A percentile compares a stretch with the other conserved stretches of the same genome.
phyloP scores from a whole-genome alignment of 352 stramenopile species.

The Pythium rhizo-oryzae region DNA sequence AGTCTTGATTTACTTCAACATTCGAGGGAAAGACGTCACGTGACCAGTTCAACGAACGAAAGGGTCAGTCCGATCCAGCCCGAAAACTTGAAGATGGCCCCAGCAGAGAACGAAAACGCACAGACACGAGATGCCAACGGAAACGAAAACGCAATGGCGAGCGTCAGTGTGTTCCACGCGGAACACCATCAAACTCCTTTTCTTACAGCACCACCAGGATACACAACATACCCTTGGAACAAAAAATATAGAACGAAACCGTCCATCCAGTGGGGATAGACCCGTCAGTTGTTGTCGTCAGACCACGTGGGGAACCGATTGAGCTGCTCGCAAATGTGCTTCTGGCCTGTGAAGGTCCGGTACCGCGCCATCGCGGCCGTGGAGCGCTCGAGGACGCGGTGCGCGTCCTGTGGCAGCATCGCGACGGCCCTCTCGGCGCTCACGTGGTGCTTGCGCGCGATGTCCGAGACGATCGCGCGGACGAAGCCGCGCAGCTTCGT shows the following conservation, averaged over 20 bases:
- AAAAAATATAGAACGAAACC: too few species aligned
- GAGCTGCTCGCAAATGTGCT: constrained; percentile 23
- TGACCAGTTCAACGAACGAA: constrained; percentile 12
- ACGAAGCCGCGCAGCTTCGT: constrained; percentile 8
- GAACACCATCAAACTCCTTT: too few species aligned
- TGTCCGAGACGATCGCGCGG: not conserved
- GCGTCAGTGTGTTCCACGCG: not conserved
- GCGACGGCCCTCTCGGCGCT: constrained; percentile 5
- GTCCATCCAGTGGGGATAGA: too few species aligned
- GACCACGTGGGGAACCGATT: constrained; percentile 25
- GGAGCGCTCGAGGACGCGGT: constrained; percentile 9
- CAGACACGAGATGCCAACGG: not conserved
- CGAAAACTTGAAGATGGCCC: constrained; percentile 10
- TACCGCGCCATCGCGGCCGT: constrained; percentile 12
- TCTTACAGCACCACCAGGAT: too few species aligned
- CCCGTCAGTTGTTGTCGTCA: not conserved
- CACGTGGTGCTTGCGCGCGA: not conserved
- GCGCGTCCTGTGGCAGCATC: constrained; percentile 10
- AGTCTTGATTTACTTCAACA: constrained; percentile 9
- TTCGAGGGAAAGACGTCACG: constrained; percentile 16
- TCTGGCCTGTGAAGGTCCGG: constrained; percentile 27
- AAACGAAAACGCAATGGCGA: not conserved
- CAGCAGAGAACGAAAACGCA: not conserved
- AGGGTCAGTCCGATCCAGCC: too few species aligned
- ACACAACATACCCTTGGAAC: too few species aligned